Base-by-base conservation (phyloP, 441 rosid species). In the Sinapis alba region DNA sequence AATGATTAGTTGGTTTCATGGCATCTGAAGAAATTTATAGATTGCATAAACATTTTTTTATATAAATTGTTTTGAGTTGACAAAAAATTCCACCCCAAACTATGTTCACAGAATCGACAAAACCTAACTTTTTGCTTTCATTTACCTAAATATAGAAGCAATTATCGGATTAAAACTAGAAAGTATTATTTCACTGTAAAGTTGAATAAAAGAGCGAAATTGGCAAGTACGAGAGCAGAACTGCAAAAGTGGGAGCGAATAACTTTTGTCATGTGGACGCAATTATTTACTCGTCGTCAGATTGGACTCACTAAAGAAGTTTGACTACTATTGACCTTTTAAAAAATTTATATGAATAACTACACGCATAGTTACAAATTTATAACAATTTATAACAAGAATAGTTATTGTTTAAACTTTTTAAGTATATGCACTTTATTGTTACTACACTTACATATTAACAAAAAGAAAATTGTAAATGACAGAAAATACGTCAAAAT, bases 181-280 rank as follows among this genome's bases (percentile, higher is more conserved):
- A 41, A 72, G 15, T 12, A 36, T 1, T 2, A 11, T 24, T n/a
- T 18, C n/a, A 43, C 50, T 43, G 62, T 58, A 30, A 63, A 26
- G 27, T 26, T 30, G 19, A 26, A 11, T 1, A 38, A 47, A 34
- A 53, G 53, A 64, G 10, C 21, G 9, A 27, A 73, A 62, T 0
- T 51, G 51, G 61, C 32, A 74, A 65, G n/a, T 54, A 54, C 23
- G 15, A n/a, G 43, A 56, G 18, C 21, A 41, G 77, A 65, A 47
- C 65, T 65, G 67, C 67, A 74, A 64, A 58, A 66, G 67, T 66
- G 50, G 43, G 62, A 62, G 78, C 68, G 63, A 75, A 68, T 75
- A 58, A 68, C 63, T 75, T 68, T 60, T 7, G 63, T 54, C 79
- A 75, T 68, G 78, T 68, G 78, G 62, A 34, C 68, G 53, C 56